phyloP scores from a whole-genome alignment of 345 rosid species.

The Syzygium jambos region DNA sequence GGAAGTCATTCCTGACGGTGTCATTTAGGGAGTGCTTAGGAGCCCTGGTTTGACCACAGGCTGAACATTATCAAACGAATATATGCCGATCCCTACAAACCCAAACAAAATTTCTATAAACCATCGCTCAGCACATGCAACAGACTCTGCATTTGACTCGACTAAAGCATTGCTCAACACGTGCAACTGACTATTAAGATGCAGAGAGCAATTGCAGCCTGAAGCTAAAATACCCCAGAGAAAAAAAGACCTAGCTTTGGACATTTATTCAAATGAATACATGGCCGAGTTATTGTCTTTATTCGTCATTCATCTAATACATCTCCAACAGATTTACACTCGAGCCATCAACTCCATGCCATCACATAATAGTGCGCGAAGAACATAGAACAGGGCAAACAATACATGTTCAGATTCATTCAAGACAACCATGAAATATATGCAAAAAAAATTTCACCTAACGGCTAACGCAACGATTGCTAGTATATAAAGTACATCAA shows the following conservation, averaged over 20 bases:
- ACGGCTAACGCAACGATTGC: not conserved
- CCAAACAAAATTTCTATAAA: not conserved
- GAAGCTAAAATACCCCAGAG: not conserved
- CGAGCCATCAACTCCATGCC: not conserved
- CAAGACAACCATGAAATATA: not conserved
- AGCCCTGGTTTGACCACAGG: not conserved
- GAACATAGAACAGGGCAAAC: not conserved
- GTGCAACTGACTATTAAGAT: not conserved
- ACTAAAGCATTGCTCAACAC: not conserved
- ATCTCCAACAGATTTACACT: not conserved
- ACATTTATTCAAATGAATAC: not conserved
- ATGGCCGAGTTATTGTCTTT: not conserved
- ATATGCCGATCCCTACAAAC: not conserved
- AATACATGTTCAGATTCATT: not conserved
- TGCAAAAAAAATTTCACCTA: not conserved
- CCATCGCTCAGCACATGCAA: too few species aligned
- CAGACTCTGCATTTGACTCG: not conserved
- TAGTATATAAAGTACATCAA: not conserved
- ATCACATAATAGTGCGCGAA: not conserved
- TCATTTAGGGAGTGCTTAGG: conserved; percentile 65
- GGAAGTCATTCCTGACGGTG: conserved; percentile 89
- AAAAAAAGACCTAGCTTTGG: not conserved
- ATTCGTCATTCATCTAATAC: not conserved
- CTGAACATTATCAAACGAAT: not conserved
- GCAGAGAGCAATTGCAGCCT: not conserved